A percentile compares a stretch with the other conserved stretches of the same genome.
These are phyloP conservation scores for Solanum etuberosum DNA, from an alignment of 257 asterid species.

Conservation along the genomic window DNA sequence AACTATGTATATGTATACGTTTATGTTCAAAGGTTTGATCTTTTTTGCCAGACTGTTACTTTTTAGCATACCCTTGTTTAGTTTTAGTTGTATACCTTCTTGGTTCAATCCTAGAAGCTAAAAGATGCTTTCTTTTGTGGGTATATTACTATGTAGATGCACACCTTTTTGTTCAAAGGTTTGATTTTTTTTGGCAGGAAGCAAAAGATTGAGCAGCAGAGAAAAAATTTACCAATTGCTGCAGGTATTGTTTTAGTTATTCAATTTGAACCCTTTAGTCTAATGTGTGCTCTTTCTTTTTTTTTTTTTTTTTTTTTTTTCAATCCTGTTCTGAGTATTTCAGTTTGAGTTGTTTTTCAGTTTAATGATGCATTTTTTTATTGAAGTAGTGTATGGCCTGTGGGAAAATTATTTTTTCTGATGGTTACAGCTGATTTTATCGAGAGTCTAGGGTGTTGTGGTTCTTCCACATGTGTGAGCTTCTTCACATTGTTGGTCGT, in stretches of 20 bases:
- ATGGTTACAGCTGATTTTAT: not conserved
- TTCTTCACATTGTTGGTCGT: not conserved
- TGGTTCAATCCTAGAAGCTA: not conserved
- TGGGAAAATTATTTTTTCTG: not conserved
- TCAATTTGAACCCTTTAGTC: not conserved
- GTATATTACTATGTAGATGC: not conserved
- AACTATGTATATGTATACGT: not conserved
- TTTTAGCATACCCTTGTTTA: not conserved
- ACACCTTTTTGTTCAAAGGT: not conserved
- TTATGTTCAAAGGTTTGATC: not conserved
- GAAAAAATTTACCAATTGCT: conserved; percentile 75
- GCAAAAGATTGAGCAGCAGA: conserved; percentile 52
- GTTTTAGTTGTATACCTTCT: not conserved
- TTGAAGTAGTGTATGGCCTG: not conserved
- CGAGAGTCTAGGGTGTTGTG: not conserved
- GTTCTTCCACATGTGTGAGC: not conserved
- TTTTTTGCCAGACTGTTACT: conserved; percentile 20
- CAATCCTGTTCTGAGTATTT: not conserved
- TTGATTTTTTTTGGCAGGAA: conserved; percentile 30
- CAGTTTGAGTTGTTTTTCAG: not conserved
- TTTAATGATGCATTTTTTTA: not conserved
- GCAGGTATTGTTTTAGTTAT: conserved; percentile 23
- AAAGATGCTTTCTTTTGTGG: not conserved
- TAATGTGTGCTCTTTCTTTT: not conserved
- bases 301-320: not conserved